Evolutionary conservation across 2,329 filamentous ascomycete species (phyloP).

Genomic region (Sarocladium kiliense): DNA sequence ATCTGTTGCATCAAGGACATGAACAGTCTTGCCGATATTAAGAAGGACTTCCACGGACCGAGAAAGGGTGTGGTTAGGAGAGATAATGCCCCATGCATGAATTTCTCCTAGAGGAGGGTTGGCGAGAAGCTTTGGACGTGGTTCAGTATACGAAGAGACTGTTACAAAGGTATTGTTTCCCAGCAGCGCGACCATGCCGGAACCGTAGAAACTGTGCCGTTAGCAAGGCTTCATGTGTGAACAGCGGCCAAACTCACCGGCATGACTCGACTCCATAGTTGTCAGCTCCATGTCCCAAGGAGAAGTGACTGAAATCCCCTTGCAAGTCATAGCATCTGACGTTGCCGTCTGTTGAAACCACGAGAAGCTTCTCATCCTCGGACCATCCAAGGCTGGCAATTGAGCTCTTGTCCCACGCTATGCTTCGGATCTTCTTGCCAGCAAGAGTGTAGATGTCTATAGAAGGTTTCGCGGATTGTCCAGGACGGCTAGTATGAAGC

Average conservation of each 20-base stretch:
- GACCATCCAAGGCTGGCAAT: conserved; percentile 94
- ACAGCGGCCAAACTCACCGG: conserved; percentile 38
- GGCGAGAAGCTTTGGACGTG: conserved; percentile 78
- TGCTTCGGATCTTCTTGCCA: conserved; percentile 78
- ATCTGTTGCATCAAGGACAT: conserved; percentile 81
- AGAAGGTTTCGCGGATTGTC: conserved; percentile 67
- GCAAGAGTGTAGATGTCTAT: conserved; percentile 95
- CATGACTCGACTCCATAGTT: conserved; percentile 84
- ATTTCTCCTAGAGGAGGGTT: conserved; percentile 72
- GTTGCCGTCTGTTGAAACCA: conserved; percentile 83
- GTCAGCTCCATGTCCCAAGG: conserved; percentile 82
- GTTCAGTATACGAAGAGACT: conserved; percentile 87
- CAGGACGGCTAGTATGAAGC: conserved; percentile 70
- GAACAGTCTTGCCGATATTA: conserved; percentile 78
- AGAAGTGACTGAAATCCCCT: conserved; percentile 92
- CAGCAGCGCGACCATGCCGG: conserved; percentile 88
- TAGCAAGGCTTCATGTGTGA: background rate
- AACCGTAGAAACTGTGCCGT: conserved; percentile 65
- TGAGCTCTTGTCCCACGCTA: conserved; percentile 85
- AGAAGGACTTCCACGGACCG: conserved; percentile 89
- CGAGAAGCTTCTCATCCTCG: conserved; percentile 85
- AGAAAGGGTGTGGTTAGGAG: conserved; percentile 83
- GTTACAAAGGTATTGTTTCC: conserved; percentile 82
- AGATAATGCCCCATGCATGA: conserved; percentile 83
- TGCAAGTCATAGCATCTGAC: conserved; percentile 91